Base-by-base conservation (phyloP, 1,284 basidiomycete genomes). In the Malassezia pachydermatis region DNA sequence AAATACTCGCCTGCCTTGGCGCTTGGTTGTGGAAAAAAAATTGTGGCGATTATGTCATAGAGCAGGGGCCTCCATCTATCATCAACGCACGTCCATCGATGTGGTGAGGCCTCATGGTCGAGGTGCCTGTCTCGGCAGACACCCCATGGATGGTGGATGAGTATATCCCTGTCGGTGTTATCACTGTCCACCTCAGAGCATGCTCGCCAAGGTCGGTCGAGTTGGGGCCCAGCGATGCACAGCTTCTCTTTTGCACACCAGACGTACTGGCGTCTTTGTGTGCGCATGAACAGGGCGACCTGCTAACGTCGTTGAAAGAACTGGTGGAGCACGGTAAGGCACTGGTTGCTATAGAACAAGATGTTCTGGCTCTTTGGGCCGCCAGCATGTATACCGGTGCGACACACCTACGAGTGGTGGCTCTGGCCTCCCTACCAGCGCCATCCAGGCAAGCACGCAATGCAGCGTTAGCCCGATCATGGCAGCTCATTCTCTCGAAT, bases 381-480 rank as follows among this genome's bases (percentile, higher is more conserved):
- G 47, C 47, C 28, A 41, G 36, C 2, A 48, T 48, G 47, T 48
- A 48, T 17, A 14, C 25, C 5, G 47, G 47, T 6, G 24, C 22
- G 9, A 22, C 43, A 5, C 40, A 41, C 16, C n/a, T 48, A 9
- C 39, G 47, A 8, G 6, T 48, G 7, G 14, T 43, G 3, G 41
- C 41, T 10, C 29, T 30, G 29, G 29, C 29, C 9, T n/a, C 10
- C 29, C 6, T 19, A 13, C 34, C 20, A 17, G 10, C 30, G 14
- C 10, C 41, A 14, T 10, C 20, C 5, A 34, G n/a, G 5, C 23
- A 45, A 24, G 24, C 24, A 11, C 23, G 29, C 10, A 2, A 13
- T 6, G 8, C 8, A 13, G 20, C 4, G 13, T 2, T 28, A 14
- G 39, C 40, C n/a, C 19, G 29, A n/a, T 16, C 24, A 25, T 48